Conservation (phyloP, 192 early-diverging fungal species). For the Coemansia sp. region DNA sequence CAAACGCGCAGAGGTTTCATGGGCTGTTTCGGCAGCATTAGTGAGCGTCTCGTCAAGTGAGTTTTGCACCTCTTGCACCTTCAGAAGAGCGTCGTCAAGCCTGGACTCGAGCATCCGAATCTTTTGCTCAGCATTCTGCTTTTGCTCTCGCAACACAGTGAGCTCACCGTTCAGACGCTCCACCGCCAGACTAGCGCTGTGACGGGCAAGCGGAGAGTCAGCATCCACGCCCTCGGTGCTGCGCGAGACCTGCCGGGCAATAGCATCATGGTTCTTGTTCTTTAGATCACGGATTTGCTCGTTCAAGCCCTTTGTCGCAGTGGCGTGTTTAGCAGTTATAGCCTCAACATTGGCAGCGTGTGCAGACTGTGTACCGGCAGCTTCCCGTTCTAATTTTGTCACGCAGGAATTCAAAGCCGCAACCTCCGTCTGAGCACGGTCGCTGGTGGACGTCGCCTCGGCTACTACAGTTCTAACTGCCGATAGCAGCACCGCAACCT, state of each 20-base stretch:
- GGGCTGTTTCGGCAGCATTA: constrained; percentile 20
- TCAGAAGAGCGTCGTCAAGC: constrained; percentile 38
- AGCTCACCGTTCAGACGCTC: constrained; percentile 52
- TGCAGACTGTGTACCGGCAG: not conserved
- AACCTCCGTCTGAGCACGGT: not conserved
- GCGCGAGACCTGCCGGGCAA: constrained; percentile 22
- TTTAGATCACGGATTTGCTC: constrained; percentile 35
- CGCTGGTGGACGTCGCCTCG: constrained; percentile 20
- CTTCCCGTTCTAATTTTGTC: constrained; percentile 13
- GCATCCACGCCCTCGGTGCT: constrained; percentile 9
- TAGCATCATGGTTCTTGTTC: constrained; percentile 31
- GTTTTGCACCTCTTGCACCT: constrained; percentile 25
- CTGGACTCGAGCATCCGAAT: constrained; percentile 23
- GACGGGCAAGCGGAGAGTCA: constrained; percentile 41
- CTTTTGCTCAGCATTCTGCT: constrained; percentile 21
- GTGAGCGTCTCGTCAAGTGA: constrained; percentile 15
- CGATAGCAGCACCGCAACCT: constrained; percentile 33
- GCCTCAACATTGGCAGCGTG: constrained; percentile 2
- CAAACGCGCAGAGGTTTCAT: constrained; percentile 10
- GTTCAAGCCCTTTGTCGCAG: constrained; percentile 11
- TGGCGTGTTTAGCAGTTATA: not conserved
- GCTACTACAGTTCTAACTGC: constrained; percentile 26
- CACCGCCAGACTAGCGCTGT: constrained; percentile 34
- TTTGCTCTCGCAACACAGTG: constrained; percentile 42
- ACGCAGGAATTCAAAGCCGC: constrained; percentile 5